Evolutionary conservation across 2,329 filamentous ascomycete genomes (phyloP), one percentile per base, ranked within the genome.

Genomic region (Paraphoma chrysanthemicola): DNA sequence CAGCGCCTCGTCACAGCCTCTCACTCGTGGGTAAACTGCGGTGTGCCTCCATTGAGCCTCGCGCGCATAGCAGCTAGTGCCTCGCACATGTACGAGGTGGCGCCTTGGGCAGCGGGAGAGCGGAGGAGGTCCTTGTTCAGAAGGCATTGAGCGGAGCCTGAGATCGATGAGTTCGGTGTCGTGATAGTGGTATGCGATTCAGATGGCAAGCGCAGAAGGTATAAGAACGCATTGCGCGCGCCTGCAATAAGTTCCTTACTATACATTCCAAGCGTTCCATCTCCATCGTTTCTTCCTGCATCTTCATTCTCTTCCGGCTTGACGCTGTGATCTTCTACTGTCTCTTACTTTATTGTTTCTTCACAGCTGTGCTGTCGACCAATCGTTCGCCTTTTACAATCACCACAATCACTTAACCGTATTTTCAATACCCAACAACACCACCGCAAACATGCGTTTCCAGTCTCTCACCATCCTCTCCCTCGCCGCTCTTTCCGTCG

Each of bases 311-410:
- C 14, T 42, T 59, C 62, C 62, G 57, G 70, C 70, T 73, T 68
- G 72, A 73, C 63, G 70, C 71, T 73, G 66, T 59, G 54, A 46
- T 39, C 57, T 56, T 55, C 17, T 39, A 44, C 59, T 36, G 9
- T 46, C 3, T 55, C 48, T 59, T 57, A 46, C 47, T 44, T 57
- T 50, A 47, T 55, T 57, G 51, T 16, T 53, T 55, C 39, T 23
- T 33, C 41, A 57, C 69, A 72, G 69, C 70, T 62, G 69, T 56
- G 64, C 70, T 73, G 69, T 66, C 45, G 54, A 36, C 56, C 52
- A 45, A 48, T 44, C 48, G 9, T 39, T 57, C 38, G 48, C 36
- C 36, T 33, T n/a, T 45, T 51, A 57, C 46, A 14, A 36, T 14
- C 14, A 54, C 44, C 18, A 48, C 41, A 43, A 17, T 30, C n/a